These are phyloP conservation scores for Penstemon davidsonii DNA, from an alignment of 257 asterid genomes.

Conservation along the genomic window DNA sequence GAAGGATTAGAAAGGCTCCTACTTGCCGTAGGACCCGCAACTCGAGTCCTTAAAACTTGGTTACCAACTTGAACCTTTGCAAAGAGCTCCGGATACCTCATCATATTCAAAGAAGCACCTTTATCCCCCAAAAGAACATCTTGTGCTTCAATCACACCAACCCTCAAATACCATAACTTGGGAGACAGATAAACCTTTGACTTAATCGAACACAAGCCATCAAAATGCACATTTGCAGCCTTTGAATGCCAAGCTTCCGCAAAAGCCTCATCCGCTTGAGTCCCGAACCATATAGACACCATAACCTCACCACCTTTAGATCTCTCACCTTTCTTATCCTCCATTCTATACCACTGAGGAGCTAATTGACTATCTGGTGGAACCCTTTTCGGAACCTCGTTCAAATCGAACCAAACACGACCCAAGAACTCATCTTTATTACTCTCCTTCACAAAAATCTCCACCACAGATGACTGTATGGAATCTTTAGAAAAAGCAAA, in stretches of 20 bases:
- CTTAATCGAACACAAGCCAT: slow-evolving; percentile 71
- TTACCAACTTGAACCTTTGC: slow-evolving; percentile 81
- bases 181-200: slow-evolving; percentile 83
- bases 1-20: slow-evolving; percentile 60
- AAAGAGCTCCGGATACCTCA: slow-evolving; percentile 74
- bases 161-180: slow-evolving; percentile 81
- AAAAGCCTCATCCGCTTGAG: slow-evolving; percentile 87
- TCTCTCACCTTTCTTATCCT: slow-evolving; percentile 75
- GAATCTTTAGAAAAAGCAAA: slow-evolving; percentile 84
- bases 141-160: slow-evolving; percentile 78
- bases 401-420: slow-evolving; percentile 79
- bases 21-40: slow-evolving; percentile 44
- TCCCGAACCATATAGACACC: slow-evolving; percentile 84
- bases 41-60: slow-evolving; percentile 70
- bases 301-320: slow-evolving; percentile 64
- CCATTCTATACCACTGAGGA: slow-evolving; percentile 89
- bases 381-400: slow-evolving; percentile 74
- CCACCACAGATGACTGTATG: slow-evolving; percentile 75
- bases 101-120: slow-evolving; percentile 51
- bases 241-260: slow-evolving; percentile 93
- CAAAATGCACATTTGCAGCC: slow-evolving; percentile 70
- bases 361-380: slow-evolving; percentile 85
- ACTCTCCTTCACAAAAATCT: slow-evolving; percentile 61
- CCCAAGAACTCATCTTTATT: slow-evolving; percentile 76
- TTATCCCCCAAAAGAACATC: slow-evolving; percentile 64